Evolutionary conservation across 1,284 basidiomycete species (phyloP), one percentile per base, ranked within the genome.

Genomic region (Sanghuangporus sanghuang): DNA sequence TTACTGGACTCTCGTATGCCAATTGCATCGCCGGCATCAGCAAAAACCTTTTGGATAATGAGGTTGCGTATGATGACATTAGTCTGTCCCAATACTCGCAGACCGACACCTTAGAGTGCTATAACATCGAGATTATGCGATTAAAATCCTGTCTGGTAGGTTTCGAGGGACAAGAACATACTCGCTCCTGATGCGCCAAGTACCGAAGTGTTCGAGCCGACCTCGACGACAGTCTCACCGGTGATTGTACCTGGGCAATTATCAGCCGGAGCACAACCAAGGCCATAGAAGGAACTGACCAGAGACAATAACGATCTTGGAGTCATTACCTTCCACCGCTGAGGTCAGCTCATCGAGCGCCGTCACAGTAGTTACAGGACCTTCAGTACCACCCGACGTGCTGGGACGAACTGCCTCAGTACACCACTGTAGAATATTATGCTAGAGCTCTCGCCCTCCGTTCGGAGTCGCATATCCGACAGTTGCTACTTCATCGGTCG

Each of bases 31-130:
- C 79, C 79, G 59, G 74, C 75, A 46, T 46, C 44, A 18, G 79
- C 78, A 0, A 80, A 70, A 35, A 82, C 80, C 69, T 81, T 81
- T 42, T 78, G 78, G 63, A 81, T 77, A 68, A 79, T 80, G 68
- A 82, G 68, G 68, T 81, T 81, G 32, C 80, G 76, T 65, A 81
- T 75, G 68, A 82, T 82, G 59, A 82, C 79, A 63, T 82, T 81
- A 40, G 64, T 69, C 55, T 73, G 74, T 38, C 76, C 68, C 54
- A 78, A 64, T 55, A 80, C 76, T 61, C 79, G 77, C 50, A 80
- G 73, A 1, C 78, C 79, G 65, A 76, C 72, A 46, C 78, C 78
- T 50, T 69, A 68, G 54, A 79, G 76, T 9, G 75, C 77, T 69
- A 39, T 38, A 39, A 21, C 16, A 46, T 18, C 44, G 16, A 18